Evolutionary conservation across 2,329 filamentous ascomycete genomes (phyloP).

Genomic region (Alternaria panax): DNA sequence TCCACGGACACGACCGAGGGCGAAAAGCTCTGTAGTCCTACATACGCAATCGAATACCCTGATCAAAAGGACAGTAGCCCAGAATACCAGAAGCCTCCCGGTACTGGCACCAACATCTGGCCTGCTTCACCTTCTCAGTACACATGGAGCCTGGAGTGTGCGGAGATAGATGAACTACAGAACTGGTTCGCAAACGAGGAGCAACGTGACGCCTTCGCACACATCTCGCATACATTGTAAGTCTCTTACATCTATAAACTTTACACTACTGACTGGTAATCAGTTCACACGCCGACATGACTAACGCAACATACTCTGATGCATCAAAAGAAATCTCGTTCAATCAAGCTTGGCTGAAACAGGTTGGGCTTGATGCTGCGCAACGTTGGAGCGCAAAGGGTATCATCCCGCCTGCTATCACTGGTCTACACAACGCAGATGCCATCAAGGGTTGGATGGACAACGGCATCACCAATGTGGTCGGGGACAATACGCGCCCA

Average conservation of each 20-base stretch:
- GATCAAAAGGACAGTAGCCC: conserved; percentile 50
- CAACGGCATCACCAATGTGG: conserved; percentile 65
- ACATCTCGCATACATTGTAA: conserved; percentile 68
- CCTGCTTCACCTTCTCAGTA: conserved; percentile 54
- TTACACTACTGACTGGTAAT: conserved; percentile 7
- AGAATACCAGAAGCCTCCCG: conserved; percentile 56
- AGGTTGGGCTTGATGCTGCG: conserved; percentile 59
- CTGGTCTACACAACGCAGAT: conserved; percentile 70
- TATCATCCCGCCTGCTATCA: conserved; percentile 69
- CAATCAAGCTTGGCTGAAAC: conserved; percentile 66
- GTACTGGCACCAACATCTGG: conserved; percentile 51
- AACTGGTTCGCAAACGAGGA: conserved; percentile 61
- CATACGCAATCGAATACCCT: conserved; percentile 49
- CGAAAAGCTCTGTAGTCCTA: conserved; percentile 37
- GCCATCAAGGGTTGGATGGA: conserved; percentile 66
- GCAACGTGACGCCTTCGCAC: conserved; percentile 63
- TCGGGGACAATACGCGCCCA: conserved; percentile 70
- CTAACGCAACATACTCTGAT: conserved; percentile 68
- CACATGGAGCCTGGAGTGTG: conserved; percentile 60
- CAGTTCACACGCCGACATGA: conserved; percentile 63
- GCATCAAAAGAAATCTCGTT: conserved; percentile 65
- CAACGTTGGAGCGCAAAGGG: conserved; percentile 61
- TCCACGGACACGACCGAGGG: conserved; percentile 37
- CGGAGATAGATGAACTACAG: conserved; percentile 58
- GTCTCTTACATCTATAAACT: conserved; percentile 1